These are phyloP conservation scores for Haberlea rhodopensis DNA, from an alignment of 257 asterid species.

Conservation along the genomic window DNA sequence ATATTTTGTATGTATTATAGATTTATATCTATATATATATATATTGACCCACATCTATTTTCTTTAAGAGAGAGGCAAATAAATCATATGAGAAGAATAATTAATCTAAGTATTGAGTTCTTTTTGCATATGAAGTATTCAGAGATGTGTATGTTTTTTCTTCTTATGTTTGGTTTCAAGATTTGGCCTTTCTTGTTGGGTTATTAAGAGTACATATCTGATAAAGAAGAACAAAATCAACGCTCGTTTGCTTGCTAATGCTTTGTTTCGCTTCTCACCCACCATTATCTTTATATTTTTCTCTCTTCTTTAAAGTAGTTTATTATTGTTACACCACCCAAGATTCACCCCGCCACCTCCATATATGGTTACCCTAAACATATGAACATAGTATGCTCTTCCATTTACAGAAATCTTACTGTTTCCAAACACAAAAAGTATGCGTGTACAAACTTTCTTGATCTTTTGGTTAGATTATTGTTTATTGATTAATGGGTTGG, in stretches of 20 bases:
- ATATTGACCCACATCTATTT: constrained; percentile 54
- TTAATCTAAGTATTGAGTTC: constrained; percentile 44
- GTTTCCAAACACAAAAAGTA: constrained; percentile 28
- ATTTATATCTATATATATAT: constrained; percentile 21
- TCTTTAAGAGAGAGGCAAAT: constrained; percentile 27
- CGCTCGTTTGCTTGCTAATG: constrained; percentile 9
- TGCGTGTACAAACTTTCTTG: constrained; percentile 20
- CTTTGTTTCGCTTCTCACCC: constrained; percentile 16
- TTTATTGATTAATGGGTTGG: constrained; percentile 26
- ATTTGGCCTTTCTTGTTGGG: constrained; percentile 38
- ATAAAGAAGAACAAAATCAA: constrained; percentile 25
- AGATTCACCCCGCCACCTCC: constrained; percentile 5
- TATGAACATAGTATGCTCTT: constrained; percentile 17
- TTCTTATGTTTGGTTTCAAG: constrained; percentile 49
- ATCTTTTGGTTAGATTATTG: constrained; percentile 22
- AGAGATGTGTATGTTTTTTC: constrained; percentile 21
- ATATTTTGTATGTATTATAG: constrained; percentile 46
- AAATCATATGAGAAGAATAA: constrained; percentile 23
- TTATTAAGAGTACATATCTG: constrained; percentile 38
- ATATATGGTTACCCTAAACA: constrained; percentile 15
- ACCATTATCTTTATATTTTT: constrained; percentile 15
- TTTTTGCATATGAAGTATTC: constrained; percentile 9
- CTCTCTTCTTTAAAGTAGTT: constrained; percentile 12
- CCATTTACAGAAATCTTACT: constrained; percentile 12
- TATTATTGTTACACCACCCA: neutral